These are phyloP conservation scores for Trichophyton benhamiae DNA, from an alignment of 2,329 filamentous ascomycete genomes.

Conservation along the genomic window DNA sequence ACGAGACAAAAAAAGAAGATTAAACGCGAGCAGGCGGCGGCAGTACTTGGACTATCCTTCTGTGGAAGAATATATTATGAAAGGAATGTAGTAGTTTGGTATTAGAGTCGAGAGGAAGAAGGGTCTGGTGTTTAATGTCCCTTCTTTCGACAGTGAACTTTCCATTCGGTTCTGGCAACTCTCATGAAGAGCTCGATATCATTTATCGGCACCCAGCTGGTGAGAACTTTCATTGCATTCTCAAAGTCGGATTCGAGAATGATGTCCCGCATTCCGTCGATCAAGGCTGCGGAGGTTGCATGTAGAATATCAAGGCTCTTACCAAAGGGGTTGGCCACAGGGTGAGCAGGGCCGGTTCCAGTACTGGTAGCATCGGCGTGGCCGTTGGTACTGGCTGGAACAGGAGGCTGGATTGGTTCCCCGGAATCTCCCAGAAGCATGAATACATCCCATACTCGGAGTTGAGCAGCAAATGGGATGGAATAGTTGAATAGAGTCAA, in stretches of 20 bases:
- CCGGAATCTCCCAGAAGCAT: slow-evolving; percentile 75
- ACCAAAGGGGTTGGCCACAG: slow-evolving; percentile 35
- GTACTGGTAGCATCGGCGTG: slow-evolving; percentile 11
- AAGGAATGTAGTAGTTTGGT: background rate
- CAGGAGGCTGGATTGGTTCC: slow-evolving; percentile 22
- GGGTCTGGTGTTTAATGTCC: background rate
- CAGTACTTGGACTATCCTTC: background rate
- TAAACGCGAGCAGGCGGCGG: background rate
- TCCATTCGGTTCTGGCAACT: slow-evolving; percentile 79
- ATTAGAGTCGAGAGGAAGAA: background rate
- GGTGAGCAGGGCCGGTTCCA: slow-evolving; percentile 11
- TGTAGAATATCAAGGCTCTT: slow-evolving; percentile 76
- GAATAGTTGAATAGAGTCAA: slow-evolving; percentile 95
- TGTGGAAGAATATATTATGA: background rate
- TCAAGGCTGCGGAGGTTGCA: slow-evolving; percentile 76
- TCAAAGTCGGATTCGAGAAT: slow-evolving; percentile 91
- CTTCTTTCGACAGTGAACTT: slow-evolving; percentile 45
- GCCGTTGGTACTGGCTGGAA: slow-evolving; percentile 13
- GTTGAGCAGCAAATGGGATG: slow-evolving; percentile 83
- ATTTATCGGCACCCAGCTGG: slow-evolving; percentile 84
- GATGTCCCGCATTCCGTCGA: slow-evolving; percentile 79
- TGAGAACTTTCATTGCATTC: slow-evolving; percentile 93
- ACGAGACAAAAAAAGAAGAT: background rate
- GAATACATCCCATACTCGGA: slow-evolving; percentile 96
- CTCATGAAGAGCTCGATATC: slow-evolving; percentile 91